Evolutionary conservation across 2,329 filamentous ascomycete species (phyloP), one percentile per base, ranked within the genome.

Genomic region (Xylaria sp.): DNA sequence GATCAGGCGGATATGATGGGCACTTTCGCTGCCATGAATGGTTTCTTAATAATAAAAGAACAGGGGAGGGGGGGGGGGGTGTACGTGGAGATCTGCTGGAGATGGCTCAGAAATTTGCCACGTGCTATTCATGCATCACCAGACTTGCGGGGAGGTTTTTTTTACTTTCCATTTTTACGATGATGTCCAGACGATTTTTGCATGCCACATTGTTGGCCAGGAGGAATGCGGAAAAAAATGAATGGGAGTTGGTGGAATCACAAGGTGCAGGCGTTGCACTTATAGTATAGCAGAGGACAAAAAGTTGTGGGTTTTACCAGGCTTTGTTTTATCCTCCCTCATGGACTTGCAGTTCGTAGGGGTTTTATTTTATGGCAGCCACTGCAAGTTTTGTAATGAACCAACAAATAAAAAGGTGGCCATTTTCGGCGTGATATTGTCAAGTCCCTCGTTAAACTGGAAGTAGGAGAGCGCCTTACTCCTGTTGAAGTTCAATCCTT

Each of bases 231-330:
- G 73, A 70, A 72, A 62, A 72, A 62, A 66, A 72, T 51, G 71
- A 71, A 71, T 23, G 68, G 74, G 74, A 73, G 75, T 75, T 72
- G 39, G 60, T 20, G 65, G 65, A 41, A 36, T 68, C n/a, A 65
- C 46, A 43, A 56, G 18, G 54, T 62, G 68, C 60, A 64, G 49
- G 54, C 28, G 54, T 33, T 25, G 63, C 57, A 66, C 66, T 39
- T 67, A 58, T 67, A 64, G 66, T 67, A 67, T 71, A 69, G 20
- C 62, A 49, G 39, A 31, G 28, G 28, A 39, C 25, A 54, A 18
- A 71, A 69, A 67, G 64, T 62, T 51, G 23, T 60, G 58, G 62
- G 49, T 66, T 66, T 62, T 52, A 52, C 54, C 52, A 39, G 62
- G 28, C 60, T 55, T 13, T 62, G 20, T 9, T 28, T 20, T 25